These are phyloP conservation scores for Hypoxylon lenormandii DNA, from an alignment of 495 filamentous ascomycete species.

Conservation along the genomic window DNA sequence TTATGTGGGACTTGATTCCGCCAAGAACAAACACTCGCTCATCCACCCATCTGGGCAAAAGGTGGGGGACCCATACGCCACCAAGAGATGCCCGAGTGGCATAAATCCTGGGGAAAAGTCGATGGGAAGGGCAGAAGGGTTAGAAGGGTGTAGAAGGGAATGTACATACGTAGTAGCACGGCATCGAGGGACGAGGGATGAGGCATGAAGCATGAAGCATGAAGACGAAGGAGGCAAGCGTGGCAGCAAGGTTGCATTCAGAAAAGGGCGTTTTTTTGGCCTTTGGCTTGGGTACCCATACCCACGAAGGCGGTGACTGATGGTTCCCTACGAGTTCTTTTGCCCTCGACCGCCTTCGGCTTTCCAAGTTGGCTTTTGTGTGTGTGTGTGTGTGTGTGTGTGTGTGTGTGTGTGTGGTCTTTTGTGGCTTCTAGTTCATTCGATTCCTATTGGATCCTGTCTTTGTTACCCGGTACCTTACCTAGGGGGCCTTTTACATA, in stretches of 20 bases:
- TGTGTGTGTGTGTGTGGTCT: too few species aligned
- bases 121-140: too few species aligned
- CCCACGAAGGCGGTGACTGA: slow-evolving; percentile 26
- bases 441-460: not conserved
- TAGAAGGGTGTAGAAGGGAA: too few species aligned
- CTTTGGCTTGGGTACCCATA: too few species aligned
- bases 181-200: not conserved
- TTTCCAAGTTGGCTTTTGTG: slow-evolving; percentile 39
- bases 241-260: too few species aligned
- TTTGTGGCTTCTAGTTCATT: not conserved
- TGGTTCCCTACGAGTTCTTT: too few species aligned
- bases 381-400: too few species aligned
- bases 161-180: slow-evolving; percentile 2
- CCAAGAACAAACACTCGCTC: not conserved
- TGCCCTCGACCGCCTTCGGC: slow-evolving; percentile 34
- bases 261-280: too few species aligned
- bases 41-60: slow-evolving; percentile 15
- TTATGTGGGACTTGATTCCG: not conserved
- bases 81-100: slow-evolving; percentile 11
- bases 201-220: too few species aligned
- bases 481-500: too few species aligned
- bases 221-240: too few species aligned
- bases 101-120: slow-evolving; percentile 22
- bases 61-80: slow-evolving; percentile 12
- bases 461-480: slow-evolving; percentile 1